phyloP scores from a whole-genome alignment of 2,329 filamentous ascomycete species.

The Colletotrichum somersetense region DNA sequence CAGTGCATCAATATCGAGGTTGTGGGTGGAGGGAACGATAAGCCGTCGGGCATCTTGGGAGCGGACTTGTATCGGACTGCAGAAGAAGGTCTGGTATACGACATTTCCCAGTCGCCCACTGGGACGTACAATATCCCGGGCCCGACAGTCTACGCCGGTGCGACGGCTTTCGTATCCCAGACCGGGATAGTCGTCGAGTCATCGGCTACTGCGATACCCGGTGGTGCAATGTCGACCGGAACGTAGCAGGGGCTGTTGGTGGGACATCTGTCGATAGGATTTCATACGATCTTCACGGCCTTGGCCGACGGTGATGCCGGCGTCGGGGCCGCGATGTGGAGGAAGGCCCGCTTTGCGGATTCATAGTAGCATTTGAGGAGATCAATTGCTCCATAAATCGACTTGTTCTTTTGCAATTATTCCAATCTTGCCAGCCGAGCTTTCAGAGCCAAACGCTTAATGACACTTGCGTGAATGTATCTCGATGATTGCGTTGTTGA shows the following conservation, averaged over 20 bases:
- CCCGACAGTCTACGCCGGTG: constrained; percentile 35
- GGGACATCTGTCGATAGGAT: background rate
- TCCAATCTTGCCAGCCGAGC: no score
- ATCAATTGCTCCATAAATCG: background rate
- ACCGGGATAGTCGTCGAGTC: constrained; percentile 2
- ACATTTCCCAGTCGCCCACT: constrained; percentile 50
- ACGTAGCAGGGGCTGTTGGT: background rate
- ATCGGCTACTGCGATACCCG: constrained; percentile 14
- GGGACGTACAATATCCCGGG: constrained; percentile 44
- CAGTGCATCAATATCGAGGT: constrained; percentile 65
- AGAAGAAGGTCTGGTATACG: constrained; percentile 53
- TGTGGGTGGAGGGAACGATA: constrained; percentile 56
- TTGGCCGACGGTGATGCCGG: background rate
- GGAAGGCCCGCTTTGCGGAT: background rate
- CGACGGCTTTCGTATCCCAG: constrained; percentile 24
- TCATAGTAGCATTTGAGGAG: background rate
- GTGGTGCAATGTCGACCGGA: background rate
- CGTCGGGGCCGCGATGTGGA: constrained; percentile 1
- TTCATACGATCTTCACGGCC: background rate
- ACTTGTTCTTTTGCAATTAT: background rate
- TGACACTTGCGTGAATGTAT: no score
- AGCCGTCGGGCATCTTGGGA: constrained; percentile 52
- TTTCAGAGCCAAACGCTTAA: no score
- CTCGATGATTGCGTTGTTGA: background rate
- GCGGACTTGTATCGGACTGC: constrained; percentile 54